These are phyloP conservation scores for Leptodontidium sp. DNA, from an alignment of 2,329 filamentous ascomycete genomes.

Conservation along the genomic window DNA sequence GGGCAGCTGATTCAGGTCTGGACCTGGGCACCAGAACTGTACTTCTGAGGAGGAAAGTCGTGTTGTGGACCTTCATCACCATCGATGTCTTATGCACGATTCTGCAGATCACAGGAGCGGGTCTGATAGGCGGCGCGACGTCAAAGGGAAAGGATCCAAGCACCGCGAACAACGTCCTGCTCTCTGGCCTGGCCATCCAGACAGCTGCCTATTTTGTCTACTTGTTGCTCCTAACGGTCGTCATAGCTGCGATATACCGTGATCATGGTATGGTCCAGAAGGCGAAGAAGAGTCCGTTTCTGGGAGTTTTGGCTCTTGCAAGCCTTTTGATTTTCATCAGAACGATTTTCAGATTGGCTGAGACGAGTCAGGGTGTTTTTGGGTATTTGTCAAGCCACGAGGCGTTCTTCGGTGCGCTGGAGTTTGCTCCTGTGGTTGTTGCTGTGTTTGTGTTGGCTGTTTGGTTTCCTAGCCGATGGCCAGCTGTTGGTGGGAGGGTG, in stretches of 20 bases:
- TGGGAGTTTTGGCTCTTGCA: slow-evolving; percentile 52
- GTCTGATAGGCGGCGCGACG: slow-evolving; percentile 58
- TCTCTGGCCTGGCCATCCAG: slow-evolving; percentile 63
- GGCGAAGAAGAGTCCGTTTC: slow-evolving; percentile 50
- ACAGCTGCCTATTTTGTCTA: slow-evolving; percentile 61
- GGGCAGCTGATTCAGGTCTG: slow-evolving; percentile 33
- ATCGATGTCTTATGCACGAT: slow-evolving; percentile 62
- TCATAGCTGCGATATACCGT: slow-evolving; percentile 34
- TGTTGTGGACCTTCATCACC: slow-evolving; percentile 61
- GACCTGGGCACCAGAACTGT: slow-evolving; percentile 34
- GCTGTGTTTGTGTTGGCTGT: slow-evolving; percentile 47
- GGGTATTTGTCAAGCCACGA: slow-evolving; percentile 57
- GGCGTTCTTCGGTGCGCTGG: slow-evolving; percentile 60
- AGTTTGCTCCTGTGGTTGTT: slow-evolving; percentile 62
- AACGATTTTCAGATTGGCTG: slow-evolving; percentile 61
- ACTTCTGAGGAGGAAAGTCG: slow-evolving; percentile 53
- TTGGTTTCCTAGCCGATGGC: slow-evolving; percentile 23
- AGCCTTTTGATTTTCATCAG: slow-evolving; percentile 60
- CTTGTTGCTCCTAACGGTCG: slow-evolving; percentile 46
- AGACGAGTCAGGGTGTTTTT: slow-evolving; percentile 59
- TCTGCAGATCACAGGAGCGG: slow-evolving; percentile 62
- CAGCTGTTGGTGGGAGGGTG: neutral
- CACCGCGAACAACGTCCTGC: slow-evolving; percentile 61
- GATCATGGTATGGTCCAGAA: neutral
- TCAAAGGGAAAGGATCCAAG: slow-evolving; percentile 59